Evolutionary conservation across 169 alveolate genomes (phyloP), one percentile per base, ranked within the genome.

Genomic region (Eimeria maxima): DNA sequence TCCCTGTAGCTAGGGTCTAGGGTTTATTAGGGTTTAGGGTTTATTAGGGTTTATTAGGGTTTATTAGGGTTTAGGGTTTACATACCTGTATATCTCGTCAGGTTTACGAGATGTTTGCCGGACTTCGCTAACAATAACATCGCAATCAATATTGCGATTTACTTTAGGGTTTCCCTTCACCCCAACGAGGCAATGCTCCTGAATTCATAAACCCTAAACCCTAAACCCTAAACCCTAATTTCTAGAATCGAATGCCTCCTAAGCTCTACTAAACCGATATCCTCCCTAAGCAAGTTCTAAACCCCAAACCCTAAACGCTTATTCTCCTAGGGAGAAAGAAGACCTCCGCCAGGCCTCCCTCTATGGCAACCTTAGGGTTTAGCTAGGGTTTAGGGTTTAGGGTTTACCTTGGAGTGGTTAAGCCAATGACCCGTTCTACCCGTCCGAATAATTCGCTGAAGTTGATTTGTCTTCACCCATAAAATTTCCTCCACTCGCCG

Each of bases 351-450:
- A n/a, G n/a, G n/a, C n/a, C n/a, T n/a, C n/a, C n/a, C n/a, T n/a
- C n/a, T n/a, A n/a, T n/a, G n/a, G n/a, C n/a, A n/a, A n/a, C n/a
- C n/a, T n/a, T n/a, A n/a, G n/a, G n/a, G n/a, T n/a, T n/a, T n/a
- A n/a, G n/a, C n/a, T 50, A 65, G 76, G 76, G 76, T 65, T 65
- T 65, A 65, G 76, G 76, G 84, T 73, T 33, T 38, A 29, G 45
- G 84, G 53, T 73, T 73, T 88, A 98, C 99, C 97, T 99, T 99
- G 73, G 99, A 97, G 96, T 99, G 99, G 98, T 99, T 99, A 44
- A 99, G 74, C 99, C 99, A 99, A 97, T 99, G 99, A 4, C 99
- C 99, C 29, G 99, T 99, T 78, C 99, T 98, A 20, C 99, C 99
- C 22, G 99, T 98, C 95, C 99, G 97, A 27, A 98, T 98, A 94